Evolutionary conservation across 805 yeast genomes (phyloP).

Genomic region (Suhomyces sp.): DNA sequence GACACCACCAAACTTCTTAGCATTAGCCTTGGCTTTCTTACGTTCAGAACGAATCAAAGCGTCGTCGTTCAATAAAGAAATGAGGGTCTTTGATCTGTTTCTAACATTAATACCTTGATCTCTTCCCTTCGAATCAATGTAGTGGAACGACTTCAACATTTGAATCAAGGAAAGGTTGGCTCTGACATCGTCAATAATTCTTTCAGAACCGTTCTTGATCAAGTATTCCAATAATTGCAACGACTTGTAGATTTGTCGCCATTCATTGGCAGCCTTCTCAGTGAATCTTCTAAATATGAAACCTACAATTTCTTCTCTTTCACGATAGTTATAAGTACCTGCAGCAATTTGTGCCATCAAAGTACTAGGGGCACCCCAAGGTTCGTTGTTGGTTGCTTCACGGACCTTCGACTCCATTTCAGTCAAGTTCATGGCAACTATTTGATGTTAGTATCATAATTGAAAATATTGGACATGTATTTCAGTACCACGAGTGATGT

Average conservation of each 20-base stretch:
- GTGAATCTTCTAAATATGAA: conserved; percentile 87
- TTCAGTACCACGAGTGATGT: too few relatives aligned
- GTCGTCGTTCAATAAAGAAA: conserved; percentile 73
- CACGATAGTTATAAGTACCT: conserved; percentile 85
- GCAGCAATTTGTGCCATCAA: conserved; percentile 94
- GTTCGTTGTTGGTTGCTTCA: conserved; percentile 98
- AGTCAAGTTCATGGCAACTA: conserved; percentile 85
- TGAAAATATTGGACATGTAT: too few relatives aligned
- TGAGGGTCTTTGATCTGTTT: conserved; percentile 79
- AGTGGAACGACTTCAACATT: conserved; percentile 91
- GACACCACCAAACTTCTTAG: conserved; percentile 80
- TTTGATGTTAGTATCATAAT: conserved; percentile 13
- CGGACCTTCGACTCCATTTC: conserved; percentile 95
- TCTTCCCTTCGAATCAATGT: conserved; percentile 87
- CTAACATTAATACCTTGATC: conserved; percentile 97
- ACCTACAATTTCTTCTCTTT: conserved; percentile 74
- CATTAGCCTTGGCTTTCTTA: conserved; percentile 83
- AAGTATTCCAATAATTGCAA: conserved; percentile 88
- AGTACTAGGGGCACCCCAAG: conserved; percentile 95
- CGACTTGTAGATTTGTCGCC: conserved; percentile 97
- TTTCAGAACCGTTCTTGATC: conserved; percentile 88
- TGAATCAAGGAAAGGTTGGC: conserved; percentile 76
- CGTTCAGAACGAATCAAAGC: conserved; percentile 75
- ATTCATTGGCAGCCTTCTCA: conserved; percentile 92
- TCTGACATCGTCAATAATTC: conserved; percentile 93